Evolutionary conservation across 78 protist genomes (phyloP).

Genomic region (Dictyostelium intermedium): DNA sequence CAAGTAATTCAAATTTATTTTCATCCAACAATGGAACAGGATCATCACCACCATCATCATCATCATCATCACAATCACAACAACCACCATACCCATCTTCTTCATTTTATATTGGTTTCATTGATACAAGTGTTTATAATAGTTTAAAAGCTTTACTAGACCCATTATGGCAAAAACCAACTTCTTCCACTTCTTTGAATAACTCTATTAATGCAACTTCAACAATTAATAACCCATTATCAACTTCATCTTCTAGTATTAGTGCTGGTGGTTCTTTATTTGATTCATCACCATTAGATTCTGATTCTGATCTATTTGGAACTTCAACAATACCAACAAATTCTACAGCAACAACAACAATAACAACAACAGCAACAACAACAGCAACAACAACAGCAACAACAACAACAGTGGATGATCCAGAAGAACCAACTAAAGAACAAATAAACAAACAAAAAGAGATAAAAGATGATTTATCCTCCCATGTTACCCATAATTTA

Average conservation of each 20-base stretch:
- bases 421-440: conserved; percentile 1
- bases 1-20: not conserved
- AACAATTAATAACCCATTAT: not conserved
- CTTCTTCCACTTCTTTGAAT: not conserved
- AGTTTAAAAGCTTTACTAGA: conserved; percentile 11
- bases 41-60: not conserved
- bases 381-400: not conserved
- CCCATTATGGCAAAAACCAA: not conserved
- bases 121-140: conserved; percentile 8
- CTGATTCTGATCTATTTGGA: not conserved
- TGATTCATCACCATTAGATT: conserved; percentile 10
- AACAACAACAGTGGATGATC: not conserved
- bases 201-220: not conserved
- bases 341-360: not conserved
- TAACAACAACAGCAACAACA: not conserved
- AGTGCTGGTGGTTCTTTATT: not conserved
- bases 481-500: not conserved
- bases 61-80: not conserved
- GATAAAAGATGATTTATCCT: not conserved
- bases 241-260: not conserved
- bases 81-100: not conserved
- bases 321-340: too few relatives aligned
- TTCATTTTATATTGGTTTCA: conserved; percentile 15
- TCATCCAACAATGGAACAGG: not conserved
- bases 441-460: conserved; percentile 3